phyloP scores from a whole-genome alignment of 2,329 filamentous ascomycete genomes.

The Clarireedia sp. region DNA sequence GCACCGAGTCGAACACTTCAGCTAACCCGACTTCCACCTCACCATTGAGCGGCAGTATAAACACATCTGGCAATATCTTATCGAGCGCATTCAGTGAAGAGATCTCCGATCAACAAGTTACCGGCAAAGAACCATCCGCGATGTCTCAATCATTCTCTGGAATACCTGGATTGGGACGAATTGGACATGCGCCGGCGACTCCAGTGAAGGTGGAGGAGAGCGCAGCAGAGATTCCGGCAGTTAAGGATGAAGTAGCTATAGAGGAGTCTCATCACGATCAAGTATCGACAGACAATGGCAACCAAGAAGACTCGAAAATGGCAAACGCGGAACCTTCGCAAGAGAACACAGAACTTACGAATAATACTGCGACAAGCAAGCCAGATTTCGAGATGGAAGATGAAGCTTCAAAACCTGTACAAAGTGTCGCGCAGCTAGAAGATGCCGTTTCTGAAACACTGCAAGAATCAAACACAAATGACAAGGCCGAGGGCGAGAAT shows the following conservation, averaged over 20 bases:
- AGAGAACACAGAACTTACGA: neutral
- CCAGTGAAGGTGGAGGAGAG: neutral
- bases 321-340: neutral
- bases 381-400: neutral
- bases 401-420: neutral
- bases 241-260: neutral
- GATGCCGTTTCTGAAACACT: neutral
- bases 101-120: neutral
- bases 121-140: neutral
- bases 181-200: conserved; percentile 6
- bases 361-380: too few species aligned
- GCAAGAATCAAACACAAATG: neutral
- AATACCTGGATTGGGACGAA: conserved; percentile 11
- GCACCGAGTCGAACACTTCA: neutral
- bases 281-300: neutral
- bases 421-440: neutral
- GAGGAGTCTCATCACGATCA: neutral
- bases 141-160: neutral
- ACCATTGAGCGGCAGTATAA: conserved; percentile 1
- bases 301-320: neutral
- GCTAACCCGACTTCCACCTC: neutral
- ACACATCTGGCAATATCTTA: neutral
- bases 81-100: neutral
- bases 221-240: neutral
- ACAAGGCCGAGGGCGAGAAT: neutral